Percentiles rank a stretch among this genome's conserved stretches.
Evolutionary conservation across 441 rosid genomes (phyloP).

Genomic region (Aquilaria agallochum): DNA sequence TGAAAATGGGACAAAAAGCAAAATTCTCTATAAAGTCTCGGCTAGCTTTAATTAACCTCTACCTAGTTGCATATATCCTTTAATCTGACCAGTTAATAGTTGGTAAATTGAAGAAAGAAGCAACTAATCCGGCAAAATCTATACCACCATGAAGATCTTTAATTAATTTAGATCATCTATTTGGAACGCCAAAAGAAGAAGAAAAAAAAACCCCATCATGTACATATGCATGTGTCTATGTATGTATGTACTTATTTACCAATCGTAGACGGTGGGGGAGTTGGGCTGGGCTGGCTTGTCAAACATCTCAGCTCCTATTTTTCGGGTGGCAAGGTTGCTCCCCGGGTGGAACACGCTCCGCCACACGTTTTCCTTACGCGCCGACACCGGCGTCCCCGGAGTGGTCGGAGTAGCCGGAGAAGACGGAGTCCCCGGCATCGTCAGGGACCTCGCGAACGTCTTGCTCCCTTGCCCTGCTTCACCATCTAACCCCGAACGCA

Average conservation of each 20-base stretch:
- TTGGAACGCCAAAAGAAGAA: not conserved
- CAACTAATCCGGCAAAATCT: not conserved
- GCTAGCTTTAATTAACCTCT: too few species aligned
- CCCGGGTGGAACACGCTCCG: slow-evolving; percentile 96
- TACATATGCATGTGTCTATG: not conserved
- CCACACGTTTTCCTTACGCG: slow-evolving; percentile 87
- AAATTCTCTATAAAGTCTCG: not conserved
- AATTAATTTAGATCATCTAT: not conserved
- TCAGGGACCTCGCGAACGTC: slow-evolving; percentile 34
- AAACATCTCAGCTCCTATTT: slow-evolving; percentile 58
- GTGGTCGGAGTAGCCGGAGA: slow-evolving; percentile 71
- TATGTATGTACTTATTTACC: slow-evolving; percentile 31
- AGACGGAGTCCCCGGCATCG: slow-evolving; percentile 43
- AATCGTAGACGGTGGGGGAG: slow-evolving; percentile 92
- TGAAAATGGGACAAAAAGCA: slow-evolving; percentile 17
- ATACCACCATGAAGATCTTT: not conserved
- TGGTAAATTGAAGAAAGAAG: not conserved
- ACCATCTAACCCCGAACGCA: slow-evolving; percentile 6
- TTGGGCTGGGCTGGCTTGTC: slow-evolving; percentile 76
- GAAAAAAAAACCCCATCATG: not conserved
- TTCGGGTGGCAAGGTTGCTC: slow-evolving; percentile 78
- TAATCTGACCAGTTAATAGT: not conserved
- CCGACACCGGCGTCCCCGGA: slow-evolving; percentile 56
- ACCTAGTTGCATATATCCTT: too few species aligned
- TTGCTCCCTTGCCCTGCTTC: slow-evolving; percentile 30